A percentile compares a stretch with the other conserved stretches of the same genome.
Evolutionary conservation across 2,329 filamentous ascomycete genomes (phyloP).

Genomic region (Fusarium cyanostomum): DNA sequence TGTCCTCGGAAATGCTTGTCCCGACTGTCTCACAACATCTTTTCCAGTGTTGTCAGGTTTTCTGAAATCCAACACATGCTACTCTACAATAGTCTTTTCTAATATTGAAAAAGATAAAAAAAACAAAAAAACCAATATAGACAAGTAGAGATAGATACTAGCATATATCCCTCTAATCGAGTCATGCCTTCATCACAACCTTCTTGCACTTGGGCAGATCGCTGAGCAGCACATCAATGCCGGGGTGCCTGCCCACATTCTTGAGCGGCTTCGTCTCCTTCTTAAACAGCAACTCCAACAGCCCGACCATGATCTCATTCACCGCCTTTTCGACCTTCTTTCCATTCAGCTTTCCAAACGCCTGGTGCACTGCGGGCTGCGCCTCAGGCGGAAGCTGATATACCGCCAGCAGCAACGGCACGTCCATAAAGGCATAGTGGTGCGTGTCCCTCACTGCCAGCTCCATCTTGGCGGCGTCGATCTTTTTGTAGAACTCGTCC

Average conservation of each 20-base stretch:
- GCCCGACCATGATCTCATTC: background rate
- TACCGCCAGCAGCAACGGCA: constrained; percentile 6
- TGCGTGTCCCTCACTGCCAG: background rate
- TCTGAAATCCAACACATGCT: too few species aligned
- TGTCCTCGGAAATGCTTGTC: too few species aligned
- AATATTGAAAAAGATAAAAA: too few species aligned
- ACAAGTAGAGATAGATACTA: too few species aligned
- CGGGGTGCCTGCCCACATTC: constrained; percentile 1
- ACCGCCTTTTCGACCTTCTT: constrained; percentile 6
- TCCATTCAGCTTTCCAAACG: constrained; percentile 6
- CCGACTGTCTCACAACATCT: too few species aligned
- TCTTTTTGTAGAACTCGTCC: constrained; percentile 12
- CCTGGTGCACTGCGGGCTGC: background rate
- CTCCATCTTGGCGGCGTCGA: constrained; percentile 18
- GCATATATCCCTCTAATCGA: background rate
- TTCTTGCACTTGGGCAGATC: background rate
- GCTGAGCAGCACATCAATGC: constrained; percentile 5
- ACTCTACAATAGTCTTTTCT: too few species aligned
- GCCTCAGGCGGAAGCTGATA: background rate
- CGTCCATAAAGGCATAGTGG: constrained; percentile 16
- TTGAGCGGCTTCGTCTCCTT: constrained; percentile 1
- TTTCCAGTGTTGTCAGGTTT: too few species aligned
- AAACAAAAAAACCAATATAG: too few species aligned
- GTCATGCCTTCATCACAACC: background rate
- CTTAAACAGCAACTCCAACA: constrained; percentile 8